Conservation (phyloP, 371 early-diverging fungal genomes). For the Dinochytrium kinnereticum region DNA sequence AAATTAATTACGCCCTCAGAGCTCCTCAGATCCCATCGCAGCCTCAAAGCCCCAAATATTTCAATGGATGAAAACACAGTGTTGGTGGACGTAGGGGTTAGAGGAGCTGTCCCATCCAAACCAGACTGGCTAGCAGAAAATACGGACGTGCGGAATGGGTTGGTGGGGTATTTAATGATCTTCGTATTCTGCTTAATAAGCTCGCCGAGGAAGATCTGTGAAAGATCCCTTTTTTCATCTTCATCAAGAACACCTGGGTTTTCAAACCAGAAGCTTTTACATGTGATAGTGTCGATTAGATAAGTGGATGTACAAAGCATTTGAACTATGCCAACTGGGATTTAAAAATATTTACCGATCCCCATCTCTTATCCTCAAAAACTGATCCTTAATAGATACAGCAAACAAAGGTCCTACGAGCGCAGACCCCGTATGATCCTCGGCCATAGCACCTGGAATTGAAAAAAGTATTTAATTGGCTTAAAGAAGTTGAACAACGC, state of each 20-base stretch:
- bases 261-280: slow-evolving; percentile 43
- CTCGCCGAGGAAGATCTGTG: slow-evolving; percentile 28
- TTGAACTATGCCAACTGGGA: no score
- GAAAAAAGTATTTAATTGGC: no score
- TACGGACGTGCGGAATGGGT: slow-evolving; percentile 35
- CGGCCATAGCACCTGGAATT: slow-evolving; percentile 33
- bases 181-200: slow-evolving; percentile 42
- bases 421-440: slow-evolving; percentile 18
- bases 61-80: background rate
- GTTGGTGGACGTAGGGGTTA: background rate
- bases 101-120: no score
- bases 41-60: slow-evolving; percentile 19
- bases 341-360: slow-evolving; percentile 28
- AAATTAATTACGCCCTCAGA: slow-evolving; percentile 24
- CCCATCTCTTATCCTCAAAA: slow-evolving; percentile 38
- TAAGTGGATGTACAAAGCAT: no score
- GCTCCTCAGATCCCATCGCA: slow-evolving; percentile 21
- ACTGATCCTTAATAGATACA: slow-evolving; percentile 41
- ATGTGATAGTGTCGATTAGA: background rate
- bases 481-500: background rate
- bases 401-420: slow-evolving; percentile 32
- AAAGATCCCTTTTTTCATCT: slow-evolving; percentile 32
- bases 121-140: no score
- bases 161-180: slow-evolving; percentile 37
- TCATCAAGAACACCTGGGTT: slow-evolving; percentile 43